Evolutionary conservation across 2,329 filamentous ascomycete genomes (phyloP), one percentile per base, ranked within the genome.

Genomic region (Myriosclerotinia scirpicola): DNA sequence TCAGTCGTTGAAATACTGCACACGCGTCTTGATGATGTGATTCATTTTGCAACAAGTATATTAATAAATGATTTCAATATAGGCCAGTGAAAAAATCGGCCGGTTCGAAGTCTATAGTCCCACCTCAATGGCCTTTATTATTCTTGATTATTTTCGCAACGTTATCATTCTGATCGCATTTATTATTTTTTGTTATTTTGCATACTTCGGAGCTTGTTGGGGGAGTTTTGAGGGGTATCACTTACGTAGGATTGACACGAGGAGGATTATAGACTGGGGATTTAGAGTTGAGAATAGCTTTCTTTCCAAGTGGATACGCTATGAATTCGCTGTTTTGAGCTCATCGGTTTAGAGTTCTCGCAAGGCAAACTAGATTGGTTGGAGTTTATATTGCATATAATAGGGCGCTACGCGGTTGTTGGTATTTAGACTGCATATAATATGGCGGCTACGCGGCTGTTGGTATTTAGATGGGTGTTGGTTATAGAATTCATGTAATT

Each of bases 1-100:
- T 59, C 71, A 69, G 38, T n/a, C 58, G 38, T 50, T 48, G 58
- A 61, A 61, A 61, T 61, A 61, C 58, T 61, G 44, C 58, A 9
- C 30, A 61, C 50, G 30, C 15, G 14, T 38, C 12, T 48, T 48
- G 17, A 61, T 50, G 2, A 40, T 20, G 30, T 34, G 50, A 2
- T 20, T 12, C 38, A 38, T 4, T 5, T 2, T 61, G 44, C 34
- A 50, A 8, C 26, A 22, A 61, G 8, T 17, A 38, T 50, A n/a
- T 61, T 50, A 26, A 38, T 50, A 50, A 20, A 22, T 61, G n/a
- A 1, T 36, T 52, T 26, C 30, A 2, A 5, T 20, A 40, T 50
- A 61, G 58, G 58, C 58, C 58, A 12, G 58, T 38, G 15, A 50
- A 61, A 40, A 50, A 17, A 6, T 61, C 58, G 14, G 58, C 44